Conservation (phyloP, 306 rosid genomes). For the Potentilla sterilis region DNA sequence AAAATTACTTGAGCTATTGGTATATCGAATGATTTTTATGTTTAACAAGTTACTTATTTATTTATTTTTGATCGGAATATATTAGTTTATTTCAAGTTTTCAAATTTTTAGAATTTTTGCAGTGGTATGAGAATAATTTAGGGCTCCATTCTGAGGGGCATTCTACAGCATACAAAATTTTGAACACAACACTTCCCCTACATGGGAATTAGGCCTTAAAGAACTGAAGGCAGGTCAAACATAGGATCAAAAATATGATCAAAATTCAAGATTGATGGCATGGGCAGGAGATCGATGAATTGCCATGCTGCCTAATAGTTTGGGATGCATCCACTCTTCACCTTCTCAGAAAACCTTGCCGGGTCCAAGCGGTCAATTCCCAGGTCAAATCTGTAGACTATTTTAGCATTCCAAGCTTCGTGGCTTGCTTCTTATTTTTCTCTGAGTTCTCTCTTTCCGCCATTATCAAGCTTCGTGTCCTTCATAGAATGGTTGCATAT, state of each 20-base stretch:
- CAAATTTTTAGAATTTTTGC: no score
- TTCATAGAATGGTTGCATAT: background rate
- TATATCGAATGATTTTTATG: no score
- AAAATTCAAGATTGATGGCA: background rate
- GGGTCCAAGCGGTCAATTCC: background rate
- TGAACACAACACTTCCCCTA: no score
- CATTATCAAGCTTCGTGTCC: background rate
- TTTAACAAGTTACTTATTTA: no score
- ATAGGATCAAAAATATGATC: background rate
- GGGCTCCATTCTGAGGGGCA: no score
- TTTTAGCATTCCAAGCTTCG: background rate
- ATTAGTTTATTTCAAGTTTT: no score
- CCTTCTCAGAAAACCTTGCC: background rate
- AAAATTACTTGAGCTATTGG: no score
- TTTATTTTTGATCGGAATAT: no score
- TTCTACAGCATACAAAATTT: no score
- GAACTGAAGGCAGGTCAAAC: background rate
- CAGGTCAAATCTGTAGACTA: background rate
- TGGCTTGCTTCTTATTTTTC: background rate
- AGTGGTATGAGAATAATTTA: no score
- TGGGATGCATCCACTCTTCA: background rate
- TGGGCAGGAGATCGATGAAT: background rate
- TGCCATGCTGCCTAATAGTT: background rate
- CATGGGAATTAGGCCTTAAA: background rate
- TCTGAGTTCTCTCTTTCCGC: background rate